Evolutionary conservation across 176 grass and related monocot genomes (phyloP).

Genomic region (Panicum miliaceum): DNA sequence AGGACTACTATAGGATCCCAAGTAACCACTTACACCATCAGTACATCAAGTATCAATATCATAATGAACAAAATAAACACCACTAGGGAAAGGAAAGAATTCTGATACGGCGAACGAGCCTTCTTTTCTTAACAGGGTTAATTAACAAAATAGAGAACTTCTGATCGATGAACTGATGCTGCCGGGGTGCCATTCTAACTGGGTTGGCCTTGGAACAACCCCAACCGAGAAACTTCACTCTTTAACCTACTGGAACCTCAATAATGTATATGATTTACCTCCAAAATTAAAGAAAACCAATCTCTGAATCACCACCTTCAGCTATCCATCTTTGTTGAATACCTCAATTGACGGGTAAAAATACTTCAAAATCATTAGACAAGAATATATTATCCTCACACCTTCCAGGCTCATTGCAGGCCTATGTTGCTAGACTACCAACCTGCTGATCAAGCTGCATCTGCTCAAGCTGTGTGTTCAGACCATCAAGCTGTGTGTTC

Average conservation of each 20-base stretch:
- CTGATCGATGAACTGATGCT: constrained; percentile 55
- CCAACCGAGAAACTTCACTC: constrained; percentile 40
- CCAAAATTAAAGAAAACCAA: constrained; percentile 79
- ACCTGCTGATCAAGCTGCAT: constrained; percentile 73
- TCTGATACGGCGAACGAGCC: not conserved
- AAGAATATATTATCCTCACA: constrained; percentile 41
- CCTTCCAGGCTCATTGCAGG: constrained; percentile 4
- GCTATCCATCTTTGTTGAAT: constrained; percentile 52
- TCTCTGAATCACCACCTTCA: constrained; percentile 73
- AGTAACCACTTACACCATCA: constrained; percentile 58
- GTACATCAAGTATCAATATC: constrained; percentile 62
- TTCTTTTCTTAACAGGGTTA: constrained; percentile 54
- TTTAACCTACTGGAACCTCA: constrained; percentile 63
- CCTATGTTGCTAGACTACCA: constrained; percentile 65
- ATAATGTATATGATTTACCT: constrained; percentile 60
- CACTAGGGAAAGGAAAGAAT: constrained; percentile 52
- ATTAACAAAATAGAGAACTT: constrained; percentile 56
- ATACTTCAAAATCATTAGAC: constrained; percentile 49
- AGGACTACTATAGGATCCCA: constrained; percentile 49
- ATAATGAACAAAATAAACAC: constrained; percentile 55
- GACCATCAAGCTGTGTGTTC: constrained; percentile 35
- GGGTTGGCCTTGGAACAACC: constrained; percentile 58
- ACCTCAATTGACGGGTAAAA: constrained; percentile 49
- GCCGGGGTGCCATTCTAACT: constrained; percentile 64
- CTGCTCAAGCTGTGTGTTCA: constrained; percentile 57